phyloP scores from a whole-genome alignment of 179 eudicot species.

The Monotropa hypopitys region DNA sequence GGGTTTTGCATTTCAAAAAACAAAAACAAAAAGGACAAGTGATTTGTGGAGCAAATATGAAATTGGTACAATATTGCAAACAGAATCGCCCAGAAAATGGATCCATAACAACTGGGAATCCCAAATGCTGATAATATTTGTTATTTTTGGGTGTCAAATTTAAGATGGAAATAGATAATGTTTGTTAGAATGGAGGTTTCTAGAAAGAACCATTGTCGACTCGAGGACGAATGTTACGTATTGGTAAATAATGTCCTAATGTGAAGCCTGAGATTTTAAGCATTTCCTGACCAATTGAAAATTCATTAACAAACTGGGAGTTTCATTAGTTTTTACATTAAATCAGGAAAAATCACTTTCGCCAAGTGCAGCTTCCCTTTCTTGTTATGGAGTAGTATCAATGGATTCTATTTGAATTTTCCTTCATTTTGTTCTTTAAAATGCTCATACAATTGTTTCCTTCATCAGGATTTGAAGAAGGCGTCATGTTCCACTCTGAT shows the following conservation, averaged over 20 bases:
- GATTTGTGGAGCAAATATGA: neutral
- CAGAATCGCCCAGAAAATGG: neutral
- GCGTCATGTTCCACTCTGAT: constrained; percentile 23
- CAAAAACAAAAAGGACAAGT: neutral
- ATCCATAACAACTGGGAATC: neutral
- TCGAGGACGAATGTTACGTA: neutral
- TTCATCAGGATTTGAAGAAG: constrained; percentile 21
- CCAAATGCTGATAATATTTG: neutral
- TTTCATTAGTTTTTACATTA: neutral
- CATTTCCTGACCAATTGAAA: neutral
- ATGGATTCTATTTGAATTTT: neutral
- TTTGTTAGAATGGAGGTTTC: neutral
- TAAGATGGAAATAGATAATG: neutral
- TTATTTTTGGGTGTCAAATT: neutral
- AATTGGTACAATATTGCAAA: neutral
- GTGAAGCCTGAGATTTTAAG: neutral
- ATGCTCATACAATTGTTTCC: neutral
- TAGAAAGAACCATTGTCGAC: neutral
- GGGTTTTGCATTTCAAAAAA: neutral
- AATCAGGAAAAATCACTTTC: neutral
- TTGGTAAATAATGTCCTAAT: neutral
- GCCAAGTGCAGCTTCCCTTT: neutral
- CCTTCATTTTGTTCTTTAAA: neutral
- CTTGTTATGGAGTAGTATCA: neutral
- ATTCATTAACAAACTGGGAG: neutral